Evolutionary conservation across 2,329 filamentous ascomycete species (phyloP).

Genomic region (Xylariales sp.): DNA sequence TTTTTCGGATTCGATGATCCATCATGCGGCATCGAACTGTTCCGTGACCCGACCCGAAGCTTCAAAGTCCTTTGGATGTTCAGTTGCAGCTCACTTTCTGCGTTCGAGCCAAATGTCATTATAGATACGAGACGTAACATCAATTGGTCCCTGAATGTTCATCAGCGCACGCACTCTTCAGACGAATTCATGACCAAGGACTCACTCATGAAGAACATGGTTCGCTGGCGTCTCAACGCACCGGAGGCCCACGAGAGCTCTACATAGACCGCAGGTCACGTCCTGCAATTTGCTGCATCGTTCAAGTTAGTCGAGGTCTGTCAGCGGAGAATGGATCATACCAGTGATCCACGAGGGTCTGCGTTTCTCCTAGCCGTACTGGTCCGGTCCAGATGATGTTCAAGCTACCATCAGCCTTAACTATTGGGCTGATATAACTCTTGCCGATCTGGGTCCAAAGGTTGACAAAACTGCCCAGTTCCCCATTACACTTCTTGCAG

Average conservation of each 20-base stretch:
- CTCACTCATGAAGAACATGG: conserved; percentile 33
- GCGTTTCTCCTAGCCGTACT: conserved; percentile 25
- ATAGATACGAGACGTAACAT: no score
- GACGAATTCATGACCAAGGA: no score
- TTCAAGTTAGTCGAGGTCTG: no score
- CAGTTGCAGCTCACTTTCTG: no score
- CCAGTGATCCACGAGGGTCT: conserved; percentile 33
- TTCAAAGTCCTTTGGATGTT: neutral
- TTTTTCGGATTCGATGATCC: no score
- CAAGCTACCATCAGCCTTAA: conserved; percentile 18
- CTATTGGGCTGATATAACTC: conserved; percentile 33
- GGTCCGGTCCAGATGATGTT: conserved; percentile 20
- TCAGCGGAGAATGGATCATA: no score
- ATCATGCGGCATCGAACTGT: no score
- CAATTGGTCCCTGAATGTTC: no score
- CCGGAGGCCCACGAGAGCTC: conserved; percentile 23
- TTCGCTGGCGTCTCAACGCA: conserved; percentile 30
- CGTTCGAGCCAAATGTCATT: no score
- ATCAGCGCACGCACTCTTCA: no score
- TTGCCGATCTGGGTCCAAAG: conserved; percentile 36
- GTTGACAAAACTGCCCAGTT: conserved; percentile 28
- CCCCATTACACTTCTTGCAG: conserved; percentile 28
- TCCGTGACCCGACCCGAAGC: no score
- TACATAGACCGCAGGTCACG: conserved; percentile 21
- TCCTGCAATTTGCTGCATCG: conserved; percentile 34